phyloP scores from a whole-genome alignment of 371 early-diverging fungal species.

The Mortierella sp. region DNA sequence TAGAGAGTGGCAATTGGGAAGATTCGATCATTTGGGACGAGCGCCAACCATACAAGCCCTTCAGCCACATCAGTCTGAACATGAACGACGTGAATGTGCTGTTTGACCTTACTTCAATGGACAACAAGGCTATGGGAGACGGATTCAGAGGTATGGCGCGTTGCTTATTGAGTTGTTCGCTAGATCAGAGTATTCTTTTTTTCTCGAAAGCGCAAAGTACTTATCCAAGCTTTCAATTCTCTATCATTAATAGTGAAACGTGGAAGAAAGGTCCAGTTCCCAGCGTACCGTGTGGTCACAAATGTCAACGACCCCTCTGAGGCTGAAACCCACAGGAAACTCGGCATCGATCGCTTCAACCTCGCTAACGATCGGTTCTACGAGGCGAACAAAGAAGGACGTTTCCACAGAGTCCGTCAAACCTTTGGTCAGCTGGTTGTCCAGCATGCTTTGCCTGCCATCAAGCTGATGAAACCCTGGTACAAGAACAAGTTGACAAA shows the following conservation, averaged over 20 bases:
- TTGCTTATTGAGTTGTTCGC: not conserved
- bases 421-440: slow-evolving; percentile 92
- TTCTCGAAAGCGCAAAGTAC: not conserved
- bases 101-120: slow-evolving; percentile 74
- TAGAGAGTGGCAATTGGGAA: slow-evolving; percentile 76
- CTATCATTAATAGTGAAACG: slow-evolving; percentile 38
- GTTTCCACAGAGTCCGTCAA: slow-evolving; percentile 86
- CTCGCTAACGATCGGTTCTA: slow-evolving; percentile 97
- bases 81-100: slow-evolving; percentile 83
- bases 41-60: slow-evolving; percentile 66
- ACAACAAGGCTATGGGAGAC: slow-evolving; percentile 46
- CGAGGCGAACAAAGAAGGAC: slow-evolving; percentile 79
- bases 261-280: slow-evolving; percentile 36
- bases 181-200: not conserved
- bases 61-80: slow-evolving; percentile 77
- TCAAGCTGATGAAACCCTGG: slow-evolving; percentile 89
- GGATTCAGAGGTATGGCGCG: slow-evolving; percentile 39
- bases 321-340: slow-evolving; percentile 65
- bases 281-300: slow-evolving; percentile 47
- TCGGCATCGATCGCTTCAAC: slow-evolving; percentile 89
- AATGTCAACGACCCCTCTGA: slow-evolving; percentile 58
- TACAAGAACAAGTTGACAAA: slow-evolving; percentile 93
- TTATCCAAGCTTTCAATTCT: not conserved
- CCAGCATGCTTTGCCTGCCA: slow-evolving; percentile 96
- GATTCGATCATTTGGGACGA: slow-evolving; percentile 86